Conservation (phyloP, 2,329 filamentous ascomycete species). For the Xylaria sp. region DNA sequence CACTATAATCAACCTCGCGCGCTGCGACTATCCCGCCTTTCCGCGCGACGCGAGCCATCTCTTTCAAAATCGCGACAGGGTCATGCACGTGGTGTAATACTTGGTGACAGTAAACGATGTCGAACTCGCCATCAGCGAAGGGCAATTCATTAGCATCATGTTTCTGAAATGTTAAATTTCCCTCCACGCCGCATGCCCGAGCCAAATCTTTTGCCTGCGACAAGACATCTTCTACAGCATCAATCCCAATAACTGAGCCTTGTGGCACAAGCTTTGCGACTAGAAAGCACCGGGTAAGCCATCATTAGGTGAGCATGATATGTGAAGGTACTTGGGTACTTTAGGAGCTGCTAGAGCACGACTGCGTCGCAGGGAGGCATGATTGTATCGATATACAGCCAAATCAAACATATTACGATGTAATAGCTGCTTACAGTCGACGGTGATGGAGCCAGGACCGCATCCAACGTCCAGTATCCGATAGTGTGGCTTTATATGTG, state of each 20-base stretch:
- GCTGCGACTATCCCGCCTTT: slow-evolving; percentile 56
- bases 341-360: neutral
- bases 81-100: slow-evolving; percentile 61
- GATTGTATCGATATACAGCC: neutral
- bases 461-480: slow-evolving; percentile 50
- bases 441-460: slow-evolving; percentile 50
- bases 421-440: slow-evolving; percentile 33
- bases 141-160: slow-evolving; percentile 36
- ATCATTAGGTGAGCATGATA: neutral
- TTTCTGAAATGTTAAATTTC: slow-evolving; percentile 34
- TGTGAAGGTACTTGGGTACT: neutral
- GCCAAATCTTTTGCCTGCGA: slow-evolving; percentile 24
- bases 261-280: slow-evolving; percentile 46
- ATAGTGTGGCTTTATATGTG: slow-evolving; percentile 42
- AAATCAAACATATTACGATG: neutral
- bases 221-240: slow-evolving; percentile 25
- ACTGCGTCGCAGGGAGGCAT: neutral
- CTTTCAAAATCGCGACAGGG: slow-evolving; percentile 54
- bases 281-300: neutral
- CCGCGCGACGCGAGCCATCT: slow-evolving; percentile 59
- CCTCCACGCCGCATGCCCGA: slow-evolving; percentile 16
- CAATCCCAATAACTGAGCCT: slow-evolving; percentile 46
- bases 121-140: slow-evolving; percentile 57
- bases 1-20: slow-evolving; percentile 32
- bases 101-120: slow-evolving; percentile 65